phyloP scores from a whole-genome alignment of 2,329 filamentous ascomycete species.

The Fusarium sororula region DNA sequence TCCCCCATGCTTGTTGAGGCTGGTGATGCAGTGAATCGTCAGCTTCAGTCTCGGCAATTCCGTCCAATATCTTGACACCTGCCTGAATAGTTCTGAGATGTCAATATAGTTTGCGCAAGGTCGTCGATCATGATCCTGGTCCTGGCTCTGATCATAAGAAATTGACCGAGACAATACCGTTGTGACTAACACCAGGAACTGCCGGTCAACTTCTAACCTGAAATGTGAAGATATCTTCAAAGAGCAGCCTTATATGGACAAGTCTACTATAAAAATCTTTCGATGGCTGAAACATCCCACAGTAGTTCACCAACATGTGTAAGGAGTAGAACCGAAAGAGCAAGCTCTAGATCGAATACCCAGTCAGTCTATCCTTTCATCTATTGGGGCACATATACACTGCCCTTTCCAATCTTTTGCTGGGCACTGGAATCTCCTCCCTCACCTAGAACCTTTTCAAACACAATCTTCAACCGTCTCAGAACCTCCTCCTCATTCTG shows the following conservation, averaged over 20 bases:
- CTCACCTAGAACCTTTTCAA: constrained; percentile 50
- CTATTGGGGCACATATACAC: constrained; percentile 40
- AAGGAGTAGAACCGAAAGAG: neutral
- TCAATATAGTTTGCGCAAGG: neutral
- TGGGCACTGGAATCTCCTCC: constrained; percentile 4
- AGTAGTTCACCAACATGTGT: neutral
- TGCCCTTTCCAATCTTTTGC: constrained; percentile 38
- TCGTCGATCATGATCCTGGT: constrained; percentile 6
- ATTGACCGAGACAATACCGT: neutral
- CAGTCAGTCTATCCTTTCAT: neutral
- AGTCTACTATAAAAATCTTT: neutral
- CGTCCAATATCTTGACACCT: constrained; percentile 12
- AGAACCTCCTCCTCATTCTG: constrained; percentile 68
- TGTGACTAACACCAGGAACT: neutral
- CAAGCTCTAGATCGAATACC: neutral
- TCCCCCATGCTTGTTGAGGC: neutral
- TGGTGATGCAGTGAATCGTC: neutral
- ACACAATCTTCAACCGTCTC: constrained; percentile 63
- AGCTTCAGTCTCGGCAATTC: neutral
- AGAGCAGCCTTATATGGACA: neutral
- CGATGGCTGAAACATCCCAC: neutral
- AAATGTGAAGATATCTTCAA: neutral
- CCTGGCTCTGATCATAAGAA: constrained; percentile 19
- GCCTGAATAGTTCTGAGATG: constrained; percentile 1
- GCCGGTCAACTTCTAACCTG: neutral